These are phyloP conservation scores for Delphinella strobiligena DNA, from an alignment of 2,329 filamentous ascomycete genomes.

Conservation along the genomic window DNA sequence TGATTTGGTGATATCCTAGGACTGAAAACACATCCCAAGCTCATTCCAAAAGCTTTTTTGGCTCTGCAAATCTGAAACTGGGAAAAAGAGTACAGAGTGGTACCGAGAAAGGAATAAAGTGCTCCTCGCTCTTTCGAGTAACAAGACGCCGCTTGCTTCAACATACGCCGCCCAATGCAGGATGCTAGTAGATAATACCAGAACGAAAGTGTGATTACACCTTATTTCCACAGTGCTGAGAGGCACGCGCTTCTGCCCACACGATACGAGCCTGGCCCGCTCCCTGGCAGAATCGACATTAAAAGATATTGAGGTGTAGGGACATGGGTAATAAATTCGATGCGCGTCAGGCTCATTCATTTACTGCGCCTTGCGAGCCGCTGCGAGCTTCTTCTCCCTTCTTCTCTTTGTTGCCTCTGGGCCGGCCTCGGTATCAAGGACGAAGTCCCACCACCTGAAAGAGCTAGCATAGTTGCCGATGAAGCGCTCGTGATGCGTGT, in stretches of 20 bases:
- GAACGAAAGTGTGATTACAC: background rate
- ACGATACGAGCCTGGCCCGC: too few relatives aligned
- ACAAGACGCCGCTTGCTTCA: background rate
- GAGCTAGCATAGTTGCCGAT: conserved; percentile 96
- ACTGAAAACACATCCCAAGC: too few relatives aligned
- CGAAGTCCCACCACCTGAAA: conserved; percentile 98
- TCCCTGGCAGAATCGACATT: too few relatives aligned
- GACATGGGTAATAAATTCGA: too few relatives aligned
- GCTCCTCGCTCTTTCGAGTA: background rate
- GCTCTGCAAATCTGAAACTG: too few relatives aligned
- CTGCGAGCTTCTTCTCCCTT: conserved; percentile 62
- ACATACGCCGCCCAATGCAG: conserved; percentile 1
- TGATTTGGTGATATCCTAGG: too few relatives aligned
- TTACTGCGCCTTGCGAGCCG: conserved; percentile 59
- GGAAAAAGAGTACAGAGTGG: too few relatives aligned
- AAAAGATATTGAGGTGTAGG: too few relatives aligned
- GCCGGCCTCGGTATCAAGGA: conserved; percentile 85
- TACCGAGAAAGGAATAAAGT: background rate
- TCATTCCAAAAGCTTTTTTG: too few relatives aligned
- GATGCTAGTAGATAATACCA: background rate
- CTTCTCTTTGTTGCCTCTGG: conserved; percentile 75
- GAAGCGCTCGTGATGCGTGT: conserved; percentile 95
- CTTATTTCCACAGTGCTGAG: background rate
- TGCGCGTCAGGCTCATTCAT: background rate
- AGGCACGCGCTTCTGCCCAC: too few relatives aligned